Percentiles rank a stretch among this genome's conserved stretches.
These are phyloP conservation scores for Daucus carota DNA, from an alignment of 129 eudicot genomes.

Conservation along the genomic window DNA sequence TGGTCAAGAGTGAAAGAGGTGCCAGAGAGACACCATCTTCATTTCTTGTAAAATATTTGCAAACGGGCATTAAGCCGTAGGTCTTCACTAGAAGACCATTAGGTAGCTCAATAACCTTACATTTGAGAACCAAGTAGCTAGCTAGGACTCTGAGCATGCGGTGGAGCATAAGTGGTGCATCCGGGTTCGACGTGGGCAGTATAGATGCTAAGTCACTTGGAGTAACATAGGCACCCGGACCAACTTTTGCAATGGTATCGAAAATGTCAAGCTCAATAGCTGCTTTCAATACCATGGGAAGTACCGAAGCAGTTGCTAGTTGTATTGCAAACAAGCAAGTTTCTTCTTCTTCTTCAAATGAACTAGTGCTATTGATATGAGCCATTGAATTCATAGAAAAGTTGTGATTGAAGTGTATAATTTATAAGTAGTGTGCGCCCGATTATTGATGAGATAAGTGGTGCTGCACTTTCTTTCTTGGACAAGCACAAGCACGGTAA, in stretches of 20 bases:
- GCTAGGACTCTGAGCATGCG: neutral
- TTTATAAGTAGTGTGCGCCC: no score
- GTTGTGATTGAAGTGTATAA: no score
- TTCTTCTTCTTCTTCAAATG: no score
- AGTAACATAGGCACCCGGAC: slow-evolving; percentile 5
- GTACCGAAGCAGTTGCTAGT: slow-evolving; percentile 57
- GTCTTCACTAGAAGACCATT: neutral
- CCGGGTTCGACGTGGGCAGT: no score
- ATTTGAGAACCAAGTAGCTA: neutral
- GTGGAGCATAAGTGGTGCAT: no score
- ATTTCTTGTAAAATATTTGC: neutral
- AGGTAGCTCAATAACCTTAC: neutral
- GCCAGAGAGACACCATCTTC: neutral
- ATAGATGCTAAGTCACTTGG: neutral
- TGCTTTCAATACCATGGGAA: slow-evolving; percentile 66
- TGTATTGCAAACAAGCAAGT: neutral
- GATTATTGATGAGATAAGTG: no score
- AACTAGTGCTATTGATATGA: no score
- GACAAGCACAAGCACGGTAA: no score
- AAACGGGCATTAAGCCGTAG: neutral
- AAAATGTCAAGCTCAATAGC: slow-evolving; percentile 64
- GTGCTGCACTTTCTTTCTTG: no score
- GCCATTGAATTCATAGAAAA: no score
- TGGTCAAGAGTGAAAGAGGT: neutral
- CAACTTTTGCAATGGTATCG: slow-evolving; percentile 45